Evolutionary conservation across 192 early-diverging fungal species (phyloP), one percentile per base, ranked within the genome.

Genomic region (Haplosporangium gracile): DNA sequence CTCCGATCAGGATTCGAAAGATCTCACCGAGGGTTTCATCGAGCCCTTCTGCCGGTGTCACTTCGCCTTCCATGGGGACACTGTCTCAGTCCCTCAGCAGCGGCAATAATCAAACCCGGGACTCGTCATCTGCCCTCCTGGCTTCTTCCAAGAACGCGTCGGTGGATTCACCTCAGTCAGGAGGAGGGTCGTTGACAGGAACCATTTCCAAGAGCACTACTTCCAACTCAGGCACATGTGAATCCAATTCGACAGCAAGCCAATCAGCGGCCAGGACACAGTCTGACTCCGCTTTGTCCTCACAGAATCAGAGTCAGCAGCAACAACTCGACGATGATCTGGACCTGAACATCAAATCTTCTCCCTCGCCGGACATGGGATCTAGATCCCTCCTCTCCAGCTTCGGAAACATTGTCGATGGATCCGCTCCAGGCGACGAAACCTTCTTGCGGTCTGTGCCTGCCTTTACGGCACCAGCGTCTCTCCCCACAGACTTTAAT

Each of bases 1-100:
- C 84, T 20, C 84, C 78, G 5, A 70, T 81, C 75, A 29, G 79
- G 20, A 71, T 80, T 40, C 84, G 84, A 60, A 86, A 86, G 79
- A 80, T 86, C 32, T 81, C 84, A 15, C 84, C 84, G 4, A 86
- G 77, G 76, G 69, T 68, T 32, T 40, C 68, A 26, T 38, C 11
- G 34, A 70, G 76, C 4, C 70, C 75, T 51, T 51, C 70, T 42
- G 20, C 70, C 11, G 29, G 42, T 32, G 60, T 32, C 26, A 65
- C 29, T 15, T 65, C 60, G n/a, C 60, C 60, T 53, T 42, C 53
- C 20, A 34, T 57, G 18, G 71, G 71, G 39, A 47, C 32, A 20
- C n/a, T 53, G 53, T 51, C 72, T 39, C 79, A 81, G 70, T 75
- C 74, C 36, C 39, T 45, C 32, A 76, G 68, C 24, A 45, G n/a